Evolutionary conservation across 257 asterid genomes (phyloP).

Genomic region (Capsicum pubescens): DNA sequence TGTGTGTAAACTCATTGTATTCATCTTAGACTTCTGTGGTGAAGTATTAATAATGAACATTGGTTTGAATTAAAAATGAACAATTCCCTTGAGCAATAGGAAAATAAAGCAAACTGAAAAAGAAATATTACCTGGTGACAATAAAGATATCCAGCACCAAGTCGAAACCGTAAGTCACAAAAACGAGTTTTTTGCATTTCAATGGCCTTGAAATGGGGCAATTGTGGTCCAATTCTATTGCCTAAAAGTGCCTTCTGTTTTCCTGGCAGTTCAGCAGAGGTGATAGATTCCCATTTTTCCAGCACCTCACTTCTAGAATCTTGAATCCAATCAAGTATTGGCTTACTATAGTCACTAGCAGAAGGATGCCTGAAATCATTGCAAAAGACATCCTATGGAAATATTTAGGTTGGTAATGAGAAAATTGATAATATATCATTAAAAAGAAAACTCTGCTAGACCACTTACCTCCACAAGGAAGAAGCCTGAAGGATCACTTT

Average conservation of each 20-base stretch:
- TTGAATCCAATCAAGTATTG: slow-evolving; percentile 82
- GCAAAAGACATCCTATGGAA: slow-evolving; percentile 71
- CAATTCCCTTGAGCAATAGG: neutral
- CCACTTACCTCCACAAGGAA: slow-evolving; percentile 78
- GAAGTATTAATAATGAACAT: slow-evolving; percentile 17
- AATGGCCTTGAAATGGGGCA: slow-evolving; percentile 67
- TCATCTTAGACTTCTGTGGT: neutral
- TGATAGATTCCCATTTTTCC: slow-evolving; percentile 83
- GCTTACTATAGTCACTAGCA: slow-evolving; percentile 72
- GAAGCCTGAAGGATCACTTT: slow-evolving; percentile 80
- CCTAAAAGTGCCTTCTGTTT: slow-evolving; percentile 70
- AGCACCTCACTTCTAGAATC: slow-evolving; percentile 67
- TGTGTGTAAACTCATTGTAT: neutral
- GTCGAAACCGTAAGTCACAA: slow-evolving; percentile 73
- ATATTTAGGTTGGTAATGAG: slow-evolving; percentile 23
- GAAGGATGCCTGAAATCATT: slow-evolving; percentile 69
- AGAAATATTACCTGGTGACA: slow-evolving; percentile 80
- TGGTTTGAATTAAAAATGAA: neutral
- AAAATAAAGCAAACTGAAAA: neutral
- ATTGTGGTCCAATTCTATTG: slow-evolving; percentile 42
- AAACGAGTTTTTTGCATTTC: slow-evolving; percentile 73
- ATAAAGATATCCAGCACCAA: slow-evolving; percentile 88
- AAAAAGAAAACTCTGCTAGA: neutral
- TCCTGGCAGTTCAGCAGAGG: slow-evolving; percentile 71
- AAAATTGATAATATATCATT: slow-evolving; percentile 23